phyloP scores from a whole-genome alignment of 73 alveolate species.

The Paramecium tetraurelia region DNA sequence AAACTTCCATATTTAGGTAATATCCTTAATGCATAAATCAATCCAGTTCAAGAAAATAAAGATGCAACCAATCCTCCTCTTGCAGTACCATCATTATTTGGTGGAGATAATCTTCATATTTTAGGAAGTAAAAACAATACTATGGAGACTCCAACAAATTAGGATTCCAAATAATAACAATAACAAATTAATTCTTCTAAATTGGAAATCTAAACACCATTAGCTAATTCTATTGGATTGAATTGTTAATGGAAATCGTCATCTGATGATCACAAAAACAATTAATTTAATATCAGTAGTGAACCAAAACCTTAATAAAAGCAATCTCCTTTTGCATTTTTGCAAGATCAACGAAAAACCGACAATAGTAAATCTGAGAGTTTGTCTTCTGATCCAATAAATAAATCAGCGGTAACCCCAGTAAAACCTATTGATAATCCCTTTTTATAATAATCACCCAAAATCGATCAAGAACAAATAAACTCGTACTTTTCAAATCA shows the following conservation, averaged over 20 bases:
- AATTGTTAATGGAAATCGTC: constrained; percentile 25
- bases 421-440: not conserved
- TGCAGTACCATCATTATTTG: not conserved
- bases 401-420: not conserved
- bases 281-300: not conserved
- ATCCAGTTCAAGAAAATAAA: not conserved
- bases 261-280: not conserved
- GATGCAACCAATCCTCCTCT: not conserved
- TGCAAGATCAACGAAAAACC: not conserved
- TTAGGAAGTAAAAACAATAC: not conserved
- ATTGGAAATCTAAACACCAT: not conserved
- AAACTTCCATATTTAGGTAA: not conserved
- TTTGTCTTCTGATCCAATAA: not conserved
- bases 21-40: not conserved
- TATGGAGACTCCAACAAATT: not conserved
- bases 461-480: not conserved
- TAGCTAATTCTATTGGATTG: not conserved
- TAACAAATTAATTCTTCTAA: not conserved
- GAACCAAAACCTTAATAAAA: not conserved
- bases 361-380: not conserved
- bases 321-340: not conserved
- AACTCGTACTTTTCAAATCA: not conserved
- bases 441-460: not conserved
- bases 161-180: not conserved
- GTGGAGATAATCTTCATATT: not conserved